phyloP scores from a whole-genome alignment of 768 basidiomycete species.

The Gloeopeniophorella convolvens region DNA sequence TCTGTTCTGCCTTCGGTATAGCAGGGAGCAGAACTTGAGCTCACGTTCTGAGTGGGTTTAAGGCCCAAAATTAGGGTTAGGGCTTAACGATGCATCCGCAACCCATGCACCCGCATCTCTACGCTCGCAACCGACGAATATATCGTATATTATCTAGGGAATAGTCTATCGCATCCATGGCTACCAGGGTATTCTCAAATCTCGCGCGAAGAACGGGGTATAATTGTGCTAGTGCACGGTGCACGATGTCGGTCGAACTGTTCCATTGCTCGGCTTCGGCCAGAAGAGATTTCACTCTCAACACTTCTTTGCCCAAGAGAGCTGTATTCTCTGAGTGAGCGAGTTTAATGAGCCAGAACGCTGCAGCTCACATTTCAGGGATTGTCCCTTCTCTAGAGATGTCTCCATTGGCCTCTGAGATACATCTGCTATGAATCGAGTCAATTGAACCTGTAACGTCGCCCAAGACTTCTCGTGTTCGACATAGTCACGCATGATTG shows the following conservation, averaged over 20 bases:
- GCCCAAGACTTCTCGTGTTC: slow-evolving; percentile 14
- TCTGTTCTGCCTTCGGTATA: not conserved
- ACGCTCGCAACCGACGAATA: not conserved
- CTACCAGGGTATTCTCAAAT: slow-evolving; percentile 9
- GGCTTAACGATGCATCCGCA: not conserved
- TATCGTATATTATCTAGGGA: slow-evolving; percentile 14
- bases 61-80: slow-evolving; percentile 8
- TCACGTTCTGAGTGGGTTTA: no score
- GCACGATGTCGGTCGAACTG: not conserved
- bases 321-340: no score
- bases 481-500: slow-evolving; percentile 16
- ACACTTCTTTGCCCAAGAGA: slow-evolving; percentile 2
- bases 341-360: not conserved
- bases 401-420: slow-evolving; percentile 9
- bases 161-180: slow-evolving; percentile 13
- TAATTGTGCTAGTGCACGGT: slow-evolving; percentile 2
- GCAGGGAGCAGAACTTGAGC: not conserved
- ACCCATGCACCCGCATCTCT: not conserved
- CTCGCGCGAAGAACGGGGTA: slow-evolving; percentile 10
- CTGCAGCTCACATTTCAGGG: slow-evolving; percentile 1
- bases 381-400: slow-evolving; percentile 2
- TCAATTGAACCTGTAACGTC: slow-evolving; percentile 8
- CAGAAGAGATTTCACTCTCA: slow-evolving; percentile 2
- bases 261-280: not conserved
- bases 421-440: slow-evolving; percentile 5